Evolutionary conservation across 495 filamentous ascomycete genomes (phyloP), one percentile per base, ranked within the genome.

Genomic region (Ramalina peruviana): DNA sequence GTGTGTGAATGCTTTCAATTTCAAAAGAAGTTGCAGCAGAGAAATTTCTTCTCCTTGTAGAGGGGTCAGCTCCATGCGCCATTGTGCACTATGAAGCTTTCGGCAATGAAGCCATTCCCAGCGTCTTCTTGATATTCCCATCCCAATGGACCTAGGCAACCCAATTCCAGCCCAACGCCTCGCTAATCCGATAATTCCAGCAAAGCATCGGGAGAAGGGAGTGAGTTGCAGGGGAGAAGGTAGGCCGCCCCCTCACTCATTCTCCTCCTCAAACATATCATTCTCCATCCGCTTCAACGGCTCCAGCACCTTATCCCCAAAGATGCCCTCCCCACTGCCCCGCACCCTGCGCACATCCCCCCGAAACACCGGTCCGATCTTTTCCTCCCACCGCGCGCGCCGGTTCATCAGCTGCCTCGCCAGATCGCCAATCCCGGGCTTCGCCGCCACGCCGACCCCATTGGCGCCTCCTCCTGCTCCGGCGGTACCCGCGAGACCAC

Each of bases 401-500:
- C 89, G 72, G 54, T 94, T 87, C 90, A 99, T 94, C 41, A 97
- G 69, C 19, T 80, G 86, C 59, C 83, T 78, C 2, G 90, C 89
- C 26, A 83, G 74, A 61, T 99, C 92, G 27, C 92, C 93, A 50
- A 99, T 93, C 25, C 85, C 86, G 4, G 90, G 84, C 20, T 85
- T 75, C 11, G 76, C 79, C 1, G 65, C 68, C 66, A 49, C 72
- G 69, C 33, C 76, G 72, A 21, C 76, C 79, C 0, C 72, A 75
- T 42, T 6, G 0, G 74, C 67, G 16, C 71, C 74, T 21, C 75
- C 78, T 11, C 60, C 53, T 17, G 6, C 17, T 19, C 45, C 60
- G 16, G 60, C 57, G 36, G 62, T 68, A 40, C 70, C 59, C 49
- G 73, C 69, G 47, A 66, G 70, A 52, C 77, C 73, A 48, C 66